Conservation (phyloP, 495 filamentous ascomycete species). For the Daldinia vernicosa region DNA sequence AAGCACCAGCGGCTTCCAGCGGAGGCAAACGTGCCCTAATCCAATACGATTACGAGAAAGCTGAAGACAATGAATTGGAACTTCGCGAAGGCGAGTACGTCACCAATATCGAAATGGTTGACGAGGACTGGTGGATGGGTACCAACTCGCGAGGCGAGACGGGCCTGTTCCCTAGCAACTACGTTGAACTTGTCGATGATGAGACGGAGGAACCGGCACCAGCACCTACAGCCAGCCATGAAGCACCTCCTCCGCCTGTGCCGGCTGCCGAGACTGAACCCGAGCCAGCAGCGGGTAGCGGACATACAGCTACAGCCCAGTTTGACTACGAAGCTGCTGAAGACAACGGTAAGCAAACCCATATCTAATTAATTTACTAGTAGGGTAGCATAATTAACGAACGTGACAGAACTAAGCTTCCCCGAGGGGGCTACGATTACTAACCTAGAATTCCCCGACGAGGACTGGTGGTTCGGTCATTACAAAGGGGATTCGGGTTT, state of each 20-base stretch:
- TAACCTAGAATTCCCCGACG: constrained; percentile 86
- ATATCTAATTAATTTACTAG: not conserved
- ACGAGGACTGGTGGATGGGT: constrained; percentile 98
- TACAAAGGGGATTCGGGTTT: constrained; percentile 81
- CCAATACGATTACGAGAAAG: constrained; percentile 96
- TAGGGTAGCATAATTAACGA: constrained; percentile 33
- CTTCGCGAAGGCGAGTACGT: constrained; percentile 90
- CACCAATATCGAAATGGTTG: constrained; percentile 97
- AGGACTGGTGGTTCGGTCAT: constrained; percentile 97
- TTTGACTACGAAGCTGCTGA: constrained; percentile 99
- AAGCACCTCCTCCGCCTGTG: constrained; percentile 46
- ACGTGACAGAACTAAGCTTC: constrained; percentile 77
- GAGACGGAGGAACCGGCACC: constrained; percentile 45
- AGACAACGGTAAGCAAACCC: constrained; percentile 74
- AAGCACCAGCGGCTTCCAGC: constrained; percentile 38
- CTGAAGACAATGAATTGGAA: constrained; percentile 95
- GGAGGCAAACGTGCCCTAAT: constrained; percentile 76
- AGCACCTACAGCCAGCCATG: constrained; percentile 31
- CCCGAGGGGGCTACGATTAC: constrained; percentile 85
- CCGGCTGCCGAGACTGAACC: constrained; percentile 44
- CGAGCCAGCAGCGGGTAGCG: constrained; percentile 47
- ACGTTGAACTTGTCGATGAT: constrained; percentile 84
- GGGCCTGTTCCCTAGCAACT: constrained; percentile 95
- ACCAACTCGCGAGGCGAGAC: constrained; percentile 80
- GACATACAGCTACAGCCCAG: constrained; percentile 78